These are phyloP conservation scores for Gastrolobium villosum DNA, from an alignment of 306 rosid genomes.

Conservation along the genomic window DNA sequence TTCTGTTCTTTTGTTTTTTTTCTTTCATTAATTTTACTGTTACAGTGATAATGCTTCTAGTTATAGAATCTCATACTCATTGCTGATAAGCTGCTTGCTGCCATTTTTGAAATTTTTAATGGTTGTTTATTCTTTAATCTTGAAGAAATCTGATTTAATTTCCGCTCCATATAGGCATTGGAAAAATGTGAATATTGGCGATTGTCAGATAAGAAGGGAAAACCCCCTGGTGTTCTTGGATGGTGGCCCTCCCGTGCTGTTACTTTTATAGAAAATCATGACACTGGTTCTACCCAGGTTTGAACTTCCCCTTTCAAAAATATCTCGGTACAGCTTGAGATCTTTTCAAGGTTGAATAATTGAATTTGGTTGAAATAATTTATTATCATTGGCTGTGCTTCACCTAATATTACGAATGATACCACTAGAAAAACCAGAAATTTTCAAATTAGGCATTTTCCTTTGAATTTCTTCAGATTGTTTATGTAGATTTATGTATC, in stretches of 20 bases:
- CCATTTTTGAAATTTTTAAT: constrained; percentile 31
- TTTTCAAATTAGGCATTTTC: constrained; percentile 17
- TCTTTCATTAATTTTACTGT: not conserved
- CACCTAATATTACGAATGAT: constrained; percentile 15
- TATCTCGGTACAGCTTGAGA: not conserved
- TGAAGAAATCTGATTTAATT: constrained; percentile 11
- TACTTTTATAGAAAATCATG: constrained; percentile 97
- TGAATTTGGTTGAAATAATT: constrained; percentile 24
- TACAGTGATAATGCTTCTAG: not conserved
- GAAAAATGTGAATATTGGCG: constrained; percentile 98
- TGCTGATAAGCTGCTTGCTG: constrained; percentile 29
- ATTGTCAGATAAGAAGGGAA: constrained; percentile 87
- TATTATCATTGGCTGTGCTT: not conserved
- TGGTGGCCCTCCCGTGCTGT: constrained; percentile 99
- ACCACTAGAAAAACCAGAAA: not conserved
- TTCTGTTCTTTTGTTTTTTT: not conserved
- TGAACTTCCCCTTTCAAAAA: constrained; percentile 31
- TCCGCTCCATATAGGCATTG: constrained; percentile 63
- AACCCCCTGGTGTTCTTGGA: constrained; percentile 98
- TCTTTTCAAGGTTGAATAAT: not conserved
- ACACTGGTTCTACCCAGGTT: constrained; percentile 99
- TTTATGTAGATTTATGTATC: not conserved
- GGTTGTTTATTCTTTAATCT: constrained; percentile 13
- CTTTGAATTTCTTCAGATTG: constrained; percentile 2
- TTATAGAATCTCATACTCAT: constrained; percentile 25